These are phyloP conservation scores for Pyrus betulifolia DNA, from an alignment of 306 rosid species.

Conservation along the genomic window DNA sequence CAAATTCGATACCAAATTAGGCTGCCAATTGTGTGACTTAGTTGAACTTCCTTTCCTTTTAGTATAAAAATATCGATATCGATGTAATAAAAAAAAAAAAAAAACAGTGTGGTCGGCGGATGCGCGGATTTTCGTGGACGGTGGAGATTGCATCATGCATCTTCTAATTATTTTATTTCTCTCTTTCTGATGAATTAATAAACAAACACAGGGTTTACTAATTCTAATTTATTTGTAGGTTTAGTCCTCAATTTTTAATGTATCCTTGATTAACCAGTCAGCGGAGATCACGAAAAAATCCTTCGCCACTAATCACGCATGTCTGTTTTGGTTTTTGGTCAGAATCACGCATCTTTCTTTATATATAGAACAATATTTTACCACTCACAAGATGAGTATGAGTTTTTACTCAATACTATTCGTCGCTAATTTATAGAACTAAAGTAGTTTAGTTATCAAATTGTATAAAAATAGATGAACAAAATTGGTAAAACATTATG, in stretches of 20 bases:
- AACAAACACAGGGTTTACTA: background rate
- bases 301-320: background rate
- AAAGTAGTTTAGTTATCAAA: no score
- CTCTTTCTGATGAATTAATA: background rate
- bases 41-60: rapidly evolving
- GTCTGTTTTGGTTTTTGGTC: background rate
- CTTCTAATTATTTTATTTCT: background rate
- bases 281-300: slow-evolving; percentile 45
- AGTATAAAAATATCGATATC: no score
- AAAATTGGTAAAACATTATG: rapidly evolving
- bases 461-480: no score
- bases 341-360: background rate
- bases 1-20: no score
- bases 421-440: no score
- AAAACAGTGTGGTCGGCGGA: slow-evolving; percentile 38
- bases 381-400: no score
- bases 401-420: no score
- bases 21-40: rapidly evolving
- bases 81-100: no score
- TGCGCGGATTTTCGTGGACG: slow-evolving; percentile 50
- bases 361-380: no score
- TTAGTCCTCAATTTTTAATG: background rate
- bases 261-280: slow-evolving; percentile 8
- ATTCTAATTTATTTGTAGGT: background rate
- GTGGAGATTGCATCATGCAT: slow-evolving; percentile 28